Evolutionary conservation across 345 rosid species (phyloP), one percentile per base, ranked within the genome.

Genomic region (Raphanus sativus): DNA sequence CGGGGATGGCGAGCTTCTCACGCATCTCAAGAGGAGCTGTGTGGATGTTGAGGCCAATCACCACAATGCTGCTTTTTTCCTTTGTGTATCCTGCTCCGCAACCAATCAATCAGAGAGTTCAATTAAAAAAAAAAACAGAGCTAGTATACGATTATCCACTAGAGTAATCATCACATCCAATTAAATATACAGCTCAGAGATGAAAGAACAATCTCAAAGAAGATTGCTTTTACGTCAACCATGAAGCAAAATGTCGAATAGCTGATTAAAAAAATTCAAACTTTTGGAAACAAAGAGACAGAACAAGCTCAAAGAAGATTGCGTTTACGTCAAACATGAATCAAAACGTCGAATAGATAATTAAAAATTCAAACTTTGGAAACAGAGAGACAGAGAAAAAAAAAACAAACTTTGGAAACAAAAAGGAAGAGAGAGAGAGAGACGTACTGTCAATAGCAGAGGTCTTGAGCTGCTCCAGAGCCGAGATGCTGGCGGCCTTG

Each of bases 391-490:
- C 16, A 59, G n/a, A 73, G n/a, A 21, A 10, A 38, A 2, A 8
- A 21, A 56, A 17, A 36, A 2, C 3, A 28, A 28, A 28, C 30
- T 28, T 28, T 28, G 30, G 30, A 28, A 38, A 2, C 4, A 21
- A 56, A 17, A 45, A 63, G 38, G 15, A 5, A 45, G 38, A 56
- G 1, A 63, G 62, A n/a, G n/a, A n/a, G n/a, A n/a, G 70, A 21
- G 21, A 21, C 87, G 50, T 76, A 89, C 94, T 70, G 71, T 87
- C 94, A 65, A 85, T 74, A 15, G 89, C 88, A 65, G 90, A 83
- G 34, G 83, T 66, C 65, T 87, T 89, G 81, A 89, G 91, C 79
- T 76, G 94, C 67, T 87, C 89, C 4, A 89, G 89, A 81, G 91
- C 94, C 15, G 87, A 83, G 81, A 82, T 40, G 70, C 80, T 75